Evolutionary conservation across 1,139 yeast species (phyloP).

Genomic region (Zygoascus sp.): DNA sequence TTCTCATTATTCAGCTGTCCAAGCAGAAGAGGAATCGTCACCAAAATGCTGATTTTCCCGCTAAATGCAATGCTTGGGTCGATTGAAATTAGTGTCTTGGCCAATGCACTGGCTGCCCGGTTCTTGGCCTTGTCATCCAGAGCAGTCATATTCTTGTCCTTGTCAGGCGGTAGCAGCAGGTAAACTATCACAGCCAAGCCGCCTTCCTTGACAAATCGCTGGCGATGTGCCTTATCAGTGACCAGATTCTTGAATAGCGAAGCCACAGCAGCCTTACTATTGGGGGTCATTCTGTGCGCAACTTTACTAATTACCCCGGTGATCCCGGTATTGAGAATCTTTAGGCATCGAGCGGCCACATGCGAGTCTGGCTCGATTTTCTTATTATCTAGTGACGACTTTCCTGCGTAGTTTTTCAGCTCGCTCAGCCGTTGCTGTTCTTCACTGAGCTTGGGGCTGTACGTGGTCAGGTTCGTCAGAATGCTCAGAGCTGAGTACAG

Average conservation of each 20-base stretch:
- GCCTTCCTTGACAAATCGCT: slow-evolving; percentile 35
- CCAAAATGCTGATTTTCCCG: slow-evolving; percentile 32
- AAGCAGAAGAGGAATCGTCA: slow-evolving; percentile 33
- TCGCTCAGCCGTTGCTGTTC: slow-evolving; percentile 33
- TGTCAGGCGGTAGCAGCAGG: slow-evolving; percentile 23
- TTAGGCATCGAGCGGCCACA: slow-evolving; percentile 27
- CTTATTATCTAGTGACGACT: slow-evolving; percentile 17
- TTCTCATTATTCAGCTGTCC: slow-evolving; percentile 27
- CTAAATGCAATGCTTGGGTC: slow-evolving; percentile 37
- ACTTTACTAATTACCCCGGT: slow-evolving; percentile 28
- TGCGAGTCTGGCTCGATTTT: slow-evolving; percentile 24
- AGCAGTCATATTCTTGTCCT: slow-evolving; percentile 11
- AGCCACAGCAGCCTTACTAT: slow-evolving; percentile 29
- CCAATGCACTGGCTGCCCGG: slow-evolving; percentile 34
- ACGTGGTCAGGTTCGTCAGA: slow-evolving; percentile 32
- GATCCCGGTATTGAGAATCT: slow-evolving; percentile 28
- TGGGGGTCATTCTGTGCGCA: slow-evolving; percentile 28
- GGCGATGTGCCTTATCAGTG: slow-evolving; percentile 29
- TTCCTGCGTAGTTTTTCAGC: slow-evolving; percentile 33
- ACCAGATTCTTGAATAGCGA: slow-evolving; percentile 33
- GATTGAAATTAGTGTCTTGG: slow-evolving; percentile 36
- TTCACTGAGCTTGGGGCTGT: slow-evolving; percentile 31
- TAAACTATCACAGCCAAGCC: slow-evolving; percentile 35
- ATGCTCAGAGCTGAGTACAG: slow-evolving; percentile 34
- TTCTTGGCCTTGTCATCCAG: slow-evolving; percentile 19